Percentiles rank a stretch among this genome's conserved stretches.
Evolutionary conservation across 2,329 filamentous ascomycete genomes (phyloP).

Genomic region (Clarireedia monteithiana): DNA sequence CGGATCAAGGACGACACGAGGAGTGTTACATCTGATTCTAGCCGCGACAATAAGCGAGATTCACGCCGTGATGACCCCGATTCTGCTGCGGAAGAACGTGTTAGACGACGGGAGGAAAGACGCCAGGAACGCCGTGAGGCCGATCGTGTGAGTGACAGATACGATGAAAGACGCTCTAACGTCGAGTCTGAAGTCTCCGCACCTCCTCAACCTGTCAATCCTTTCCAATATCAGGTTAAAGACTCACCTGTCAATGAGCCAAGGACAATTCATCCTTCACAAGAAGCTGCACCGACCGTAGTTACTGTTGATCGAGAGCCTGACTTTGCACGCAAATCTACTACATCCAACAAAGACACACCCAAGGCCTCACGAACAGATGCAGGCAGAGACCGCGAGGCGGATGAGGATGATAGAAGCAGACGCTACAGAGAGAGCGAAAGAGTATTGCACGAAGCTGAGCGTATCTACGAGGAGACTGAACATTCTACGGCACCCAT

Average conservation of each 20-base stretch:
- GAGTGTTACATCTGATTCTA: slow-evolving; percentile 14
- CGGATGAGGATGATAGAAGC: slow-evolving; percentile 12
- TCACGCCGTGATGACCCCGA: slow-evolving; percentile 25
- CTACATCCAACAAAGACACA: slow-evolving; percentile 32
- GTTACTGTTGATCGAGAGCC: slow-evolving; percentile 48
- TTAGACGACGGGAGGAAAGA: slow-evolving; percentile 28
- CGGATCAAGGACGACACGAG: slow-evolving; percentile 14
- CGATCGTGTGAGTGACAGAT: slow-evolving; percentile 13
- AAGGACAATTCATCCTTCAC: slow-evolving; percentile 12
- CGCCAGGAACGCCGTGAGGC: slow-evolving; percentile 25
- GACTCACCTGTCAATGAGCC: slow-evolving; percentile 38
- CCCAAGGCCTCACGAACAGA: neutral
- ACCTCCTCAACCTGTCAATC: slow-evolving; percentile 35
- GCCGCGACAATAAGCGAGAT: slow-evolving; percentile 22
- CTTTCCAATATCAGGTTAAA: slow-evolving; percentile 51
- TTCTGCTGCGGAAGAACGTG: slow-evolving; percentile 24
- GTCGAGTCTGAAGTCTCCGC: slow-evolving; percentile 25
- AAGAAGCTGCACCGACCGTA: slow-evolving; percentile 34
- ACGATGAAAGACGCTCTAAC: slow-evolving; percentile 19
- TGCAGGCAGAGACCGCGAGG: neutral
- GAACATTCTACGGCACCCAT: slow-evolving; percentile 42
- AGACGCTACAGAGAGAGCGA: slow-evolving; percentile 13
- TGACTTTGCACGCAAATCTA: slow-evolving; percentile 27
- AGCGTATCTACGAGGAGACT: slow-evolving; percentile 37
- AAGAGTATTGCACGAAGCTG: slow-evolving; percentile 34